A percentile compares a stretch with the other conserved stretches of the same genome.
These are phyloP conservation scores for Thelonectria discophora DNA, from an alignment of 2,329 filamentous ascomycete genomes.

Conservation along the genomic window DNA sequence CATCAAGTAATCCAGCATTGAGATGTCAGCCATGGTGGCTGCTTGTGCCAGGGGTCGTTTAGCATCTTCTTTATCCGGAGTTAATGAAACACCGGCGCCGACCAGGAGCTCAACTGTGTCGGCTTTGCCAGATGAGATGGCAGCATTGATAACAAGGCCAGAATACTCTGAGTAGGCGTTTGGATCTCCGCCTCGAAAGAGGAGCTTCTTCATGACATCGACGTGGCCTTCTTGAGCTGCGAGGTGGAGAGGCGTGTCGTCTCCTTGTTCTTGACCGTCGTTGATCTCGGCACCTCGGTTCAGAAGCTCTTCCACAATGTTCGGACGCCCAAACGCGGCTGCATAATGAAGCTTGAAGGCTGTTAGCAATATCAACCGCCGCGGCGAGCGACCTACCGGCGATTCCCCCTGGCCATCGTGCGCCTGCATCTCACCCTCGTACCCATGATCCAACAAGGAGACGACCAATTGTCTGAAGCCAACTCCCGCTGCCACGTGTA, in stretches of 20 bases:
- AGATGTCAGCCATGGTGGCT: slow-evolving; percentile 49
- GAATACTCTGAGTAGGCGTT: slow-evolving; percentile 44
- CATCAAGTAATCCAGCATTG: slow-evolving; percentile 54
- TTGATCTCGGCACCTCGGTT: slow-evolving; percentile 24
- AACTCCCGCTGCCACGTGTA: slow-evolving; percentile 51
- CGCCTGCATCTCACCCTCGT: slow-evolving; percentile 46
- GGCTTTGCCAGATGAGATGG: slow-evolving; percentile 53
- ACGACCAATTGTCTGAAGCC: slow-evolving; percentile 51
- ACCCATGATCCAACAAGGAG: slow-evolving; percentile 49
- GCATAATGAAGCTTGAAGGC: slow-evolving; percentile 28
- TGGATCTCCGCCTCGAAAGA: slow-evolving; percentile 49
- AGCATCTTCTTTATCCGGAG: slow-evolving; percentile 26
- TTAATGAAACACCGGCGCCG: slow-evolving; percentile 48
- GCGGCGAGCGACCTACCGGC: slow-evolving; percentile 44
- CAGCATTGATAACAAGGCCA: slow-evolving; percentile 51
- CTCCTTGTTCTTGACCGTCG: slow-evolving; percentile 45
- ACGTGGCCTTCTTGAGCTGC: slow-evolving; percentile 51
- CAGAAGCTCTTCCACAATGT: slow-evolving; percentile 28
- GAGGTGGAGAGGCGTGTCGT: slow-evolving; percentile 51
- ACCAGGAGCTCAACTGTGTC: slow-evolving; percentile 53
- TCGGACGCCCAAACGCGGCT: slow-evolving; percentile 19
- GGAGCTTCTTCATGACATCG: slow-evolving; percentile 51
- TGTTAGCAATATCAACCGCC: slow-evolving; percentile 42
- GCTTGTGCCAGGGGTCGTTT: slow-evolving; percentile 50
- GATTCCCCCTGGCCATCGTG: slow-evolving; percentile 45